Conservation (phyloP, 148 eudicot genomes). For the Vaccinium darrowii region DNA sequence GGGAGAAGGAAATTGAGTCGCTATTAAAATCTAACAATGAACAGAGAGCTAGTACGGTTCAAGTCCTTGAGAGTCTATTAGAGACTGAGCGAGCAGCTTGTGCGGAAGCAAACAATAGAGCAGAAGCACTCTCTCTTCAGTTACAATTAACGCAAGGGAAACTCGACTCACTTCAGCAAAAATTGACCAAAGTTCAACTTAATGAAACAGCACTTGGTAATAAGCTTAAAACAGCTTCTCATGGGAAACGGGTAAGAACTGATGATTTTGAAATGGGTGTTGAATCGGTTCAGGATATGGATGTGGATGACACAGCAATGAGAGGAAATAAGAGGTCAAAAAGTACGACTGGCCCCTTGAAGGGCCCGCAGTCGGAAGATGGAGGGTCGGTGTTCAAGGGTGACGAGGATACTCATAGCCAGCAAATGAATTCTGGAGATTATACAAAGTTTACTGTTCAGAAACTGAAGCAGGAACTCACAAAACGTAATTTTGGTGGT, state of each 20-base stretch:
- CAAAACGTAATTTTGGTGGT: conserved; percentile 71
- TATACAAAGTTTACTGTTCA: conserved; percentile 68
- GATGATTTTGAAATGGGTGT: conserved; percentile 69
- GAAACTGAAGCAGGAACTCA: conserved; percentile 78
- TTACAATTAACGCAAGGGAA: conserved; percentile 81
- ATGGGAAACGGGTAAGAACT: conserved; percentile 66
- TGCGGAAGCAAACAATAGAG: conserved; percentile 80
- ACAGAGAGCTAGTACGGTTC: conserved; percentile 71
- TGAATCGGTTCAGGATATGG: conserved; percentile 59
- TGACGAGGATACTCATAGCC: conserved; percentile 62
- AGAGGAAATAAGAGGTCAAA: conserved; percentile 64
- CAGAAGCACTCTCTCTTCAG: conserved; percentile 76
- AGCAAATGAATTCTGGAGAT: conserved; percentile 52
- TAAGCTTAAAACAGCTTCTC: conserved; percentile 67
- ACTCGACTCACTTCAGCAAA: conserved; percentile 73
- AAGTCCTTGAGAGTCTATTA: conserved; percentile 70
- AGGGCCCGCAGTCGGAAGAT: conserved; percentile 47
- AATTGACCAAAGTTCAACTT: conserved; percentile 65
- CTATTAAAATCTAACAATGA: conserved; percentile 73
- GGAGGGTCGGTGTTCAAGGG: conserved; percentile 61
- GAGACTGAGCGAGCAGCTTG: conserved; percentile 76
- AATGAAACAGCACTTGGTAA: conserved; percentile 72
- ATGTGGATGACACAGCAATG: conserved; percentile 30
- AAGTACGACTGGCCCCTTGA: conserved; percentile 56
- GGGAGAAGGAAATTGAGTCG: conserved; percentile 79